These are phyloP conservation scores for Podospora australis DNA, from an alignment of 495 filamentous ascomycete species.

Conservation along the genomic window DNA sequence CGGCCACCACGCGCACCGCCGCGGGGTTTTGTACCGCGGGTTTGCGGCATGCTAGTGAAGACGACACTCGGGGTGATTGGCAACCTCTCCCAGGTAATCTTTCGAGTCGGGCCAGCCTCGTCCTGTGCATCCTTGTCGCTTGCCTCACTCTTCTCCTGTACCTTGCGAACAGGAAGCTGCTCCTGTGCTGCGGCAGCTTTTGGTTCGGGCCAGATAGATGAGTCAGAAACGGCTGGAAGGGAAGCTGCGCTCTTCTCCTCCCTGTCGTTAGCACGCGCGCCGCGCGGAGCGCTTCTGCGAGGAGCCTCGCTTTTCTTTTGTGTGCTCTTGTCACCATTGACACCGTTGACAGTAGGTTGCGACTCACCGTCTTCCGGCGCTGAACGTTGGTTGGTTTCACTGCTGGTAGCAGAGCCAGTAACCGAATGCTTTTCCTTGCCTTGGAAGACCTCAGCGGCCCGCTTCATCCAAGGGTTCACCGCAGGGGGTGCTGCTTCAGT, in stretches of 20 bases:
- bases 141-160: constrained; percentile 49
- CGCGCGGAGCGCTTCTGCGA: constrained; percentile 41
- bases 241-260: constrained; percentile 36
- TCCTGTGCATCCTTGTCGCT: constrained; percentile 64
- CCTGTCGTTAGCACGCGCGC: constrained; percentile 42
- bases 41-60: constrained; percentile 69
- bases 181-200: constrained; percentile 69
- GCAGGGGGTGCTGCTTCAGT: constrained; percentile 73
- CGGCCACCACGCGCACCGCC: constrained; percentile 50
- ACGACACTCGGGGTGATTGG: constrained; percentile 69
- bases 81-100: constrained; percentile 68
- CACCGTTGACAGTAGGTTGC: constrained; percentile 12
- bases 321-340: constrained; percentile 35
- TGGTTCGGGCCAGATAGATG: constrained; percentile 82
- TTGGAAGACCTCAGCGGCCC: constrained; percentile 58
- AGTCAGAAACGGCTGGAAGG: constrained; percentile 56
- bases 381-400: constrained; percentile 15
- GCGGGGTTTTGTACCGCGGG: constrained; percentile 53
- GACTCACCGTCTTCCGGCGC: constrained; percentile 15
- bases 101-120: constrained; percentile 49
- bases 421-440: constrained; percentile 50
- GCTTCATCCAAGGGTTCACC: constrained; percentile 80
- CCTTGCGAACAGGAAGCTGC: constrained; percentile 46
- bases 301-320: constrained; percentile 42
- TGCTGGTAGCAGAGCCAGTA: constrained; percentile 8